Evolutionary conservation across 2,329 filamentous ascomycete genomes (phyloP).

Genomic region (Penicillium sp.): DNA sequence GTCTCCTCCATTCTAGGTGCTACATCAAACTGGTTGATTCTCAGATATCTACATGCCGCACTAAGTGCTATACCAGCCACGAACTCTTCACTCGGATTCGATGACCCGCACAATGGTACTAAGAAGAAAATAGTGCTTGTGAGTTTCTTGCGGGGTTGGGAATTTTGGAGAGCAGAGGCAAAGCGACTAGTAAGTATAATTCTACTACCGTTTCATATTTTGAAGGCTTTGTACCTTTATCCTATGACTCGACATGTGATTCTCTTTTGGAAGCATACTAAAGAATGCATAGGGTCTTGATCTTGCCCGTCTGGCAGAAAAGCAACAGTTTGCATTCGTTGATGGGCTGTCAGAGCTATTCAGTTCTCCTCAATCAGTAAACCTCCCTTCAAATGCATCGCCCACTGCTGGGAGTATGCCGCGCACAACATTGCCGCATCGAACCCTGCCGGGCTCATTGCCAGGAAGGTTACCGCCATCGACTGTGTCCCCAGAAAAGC

Average conservation of each 20-base stretch:
- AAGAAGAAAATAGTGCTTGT: constrained; percentile 62
- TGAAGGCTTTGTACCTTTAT: too few species aligned
- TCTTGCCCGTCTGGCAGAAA: constrained; percentile 54
- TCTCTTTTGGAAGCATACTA: constrained; percentile 1
- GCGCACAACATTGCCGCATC: constrained; percentile 25
- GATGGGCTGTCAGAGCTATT: constrained; percentile 65
- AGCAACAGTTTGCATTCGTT: constrained; percentile 63
- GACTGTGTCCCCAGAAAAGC: constrained; percentile 4
- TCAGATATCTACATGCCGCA: constrained; percentile 48
- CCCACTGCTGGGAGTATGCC: constrained; percentile 14
- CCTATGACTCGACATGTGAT: too few species aligned
- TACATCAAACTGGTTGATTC: constrained; percentile 52
- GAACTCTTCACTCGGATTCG: constrained; percentile 18
- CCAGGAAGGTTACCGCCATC: constrained; percentile 18
- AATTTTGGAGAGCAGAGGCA: constrained; percentile 70
- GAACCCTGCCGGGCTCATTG: constrained; percentile 22
- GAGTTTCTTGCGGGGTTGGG: constrained; percentile 71
- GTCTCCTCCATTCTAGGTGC: constrained; percentile 44
- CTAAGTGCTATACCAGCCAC: constrained; percentile 28
- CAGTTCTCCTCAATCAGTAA: constrained; percentile 16
- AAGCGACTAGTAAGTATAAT: constrained; percentile 58
- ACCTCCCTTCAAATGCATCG: constrained; percentile 10
- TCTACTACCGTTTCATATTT: too few species aligned
- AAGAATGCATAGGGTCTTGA: constrained; percentile 57
- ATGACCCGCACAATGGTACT: constrained; percentile 27